Evolutionary conservation across 768 basidiomycete genomes (phyloP), one percentile per base, ranked within the genome.

Genomic region (Russula sp.): DNA sequence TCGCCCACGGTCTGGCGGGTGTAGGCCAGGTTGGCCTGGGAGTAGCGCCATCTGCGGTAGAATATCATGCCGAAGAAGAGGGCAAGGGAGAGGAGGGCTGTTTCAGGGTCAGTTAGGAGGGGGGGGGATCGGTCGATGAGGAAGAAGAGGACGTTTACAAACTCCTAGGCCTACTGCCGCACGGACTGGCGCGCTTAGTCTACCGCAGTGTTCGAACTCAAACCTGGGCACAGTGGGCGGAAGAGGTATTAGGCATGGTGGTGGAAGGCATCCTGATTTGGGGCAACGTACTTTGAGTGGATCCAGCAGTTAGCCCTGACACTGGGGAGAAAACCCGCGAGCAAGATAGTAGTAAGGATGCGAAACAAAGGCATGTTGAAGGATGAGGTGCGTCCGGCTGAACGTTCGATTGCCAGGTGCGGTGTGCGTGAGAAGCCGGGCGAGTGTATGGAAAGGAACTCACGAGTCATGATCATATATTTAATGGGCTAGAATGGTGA

Each of bases 241-340:
- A 1, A 16, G 3, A 10, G 11, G 4, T 40, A 13, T 13, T 4
- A 40, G 11, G 22, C 22, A 27, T 39, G 39, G 39, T 11, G 13
- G 39, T 40, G 39, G 11, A 13, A 13, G 13, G 39, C 9, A 39
- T 13, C 16, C 18, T 16, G 52, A 20, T 11, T 11, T n/a, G 20
- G 6, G 48, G 39, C 7, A 27, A 49, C 58, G 9, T 50, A 64
- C 58, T 6, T 1, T 10, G 1, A 0, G 22, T 55, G 48, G 5
- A 49, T 14, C 47, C 48, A 64, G 22, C 63, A 59, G 13, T 27
- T 4, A 7, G 58, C 58, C 27, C 10, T 50, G 18, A 47, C 63
- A 35, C 20, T 34, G 13, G 63, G 63, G 11, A 59, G 32, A 18
- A 55, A 4, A 4, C 47, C 20, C 11, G 32, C 31, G 1, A 60